Evolutionary conservation across 2,329 filamentous ascomycete genomes (phyloP), one percentile per base, ranked within the genome.

Genomic region (Epichloe hybrida): DNA sequence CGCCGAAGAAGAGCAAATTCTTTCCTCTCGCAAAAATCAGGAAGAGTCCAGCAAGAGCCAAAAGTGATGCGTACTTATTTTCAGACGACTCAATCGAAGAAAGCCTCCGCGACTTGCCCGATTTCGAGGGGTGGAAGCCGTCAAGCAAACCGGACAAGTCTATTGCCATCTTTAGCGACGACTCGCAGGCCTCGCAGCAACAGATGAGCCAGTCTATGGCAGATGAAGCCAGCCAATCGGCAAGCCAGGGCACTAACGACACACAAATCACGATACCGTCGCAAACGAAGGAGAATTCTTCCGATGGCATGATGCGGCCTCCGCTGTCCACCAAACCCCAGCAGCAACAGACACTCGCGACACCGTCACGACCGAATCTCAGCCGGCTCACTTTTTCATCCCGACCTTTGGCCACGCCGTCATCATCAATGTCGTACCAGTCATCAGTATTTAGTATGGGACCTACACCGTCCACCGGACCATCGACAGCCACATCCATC

Each of bases 81-180:
- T 80, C 77, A 0, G 76, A 80, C 53, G 76, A 79, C 53, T 79
- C 76, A 0, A 66, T 80, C 40, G 76, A 80, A 31, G 76, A 79
- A 52, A 75, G 70, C 0, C 64, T 81, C 20, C 62, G 67, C 27
- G 69, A 68, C 20, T 60, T 81, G 11, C 75, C 76, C 1, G 77
- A 80, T 44, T 62, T 74, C 39, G 71, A 71, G n/a, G 68, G 65
- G 11, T 78, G 75, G 75, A 64, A 68, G 43, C 59, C 65, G 6
- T 51, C 55, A 21, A 45, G 57, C 5, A 72, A 70, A 53, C 56
- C 61, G 0, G 63, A 58, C 42, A 69, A 65, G 52, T 59, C 66
- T 1, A 64, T 74, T 17, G 57, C 64, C 3, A 69, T 79, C 5
- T 79, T 75, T 52, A 67, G 70, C 23, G 72, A 76, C 45, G 64